Percentiles rank a stretch among this genome's conserved stretches.
Evolutionary conservation across 2,329 filamentous ascomycete genomes (phyloP).

Genomic region (Fusarium xylarioides): DNA sequence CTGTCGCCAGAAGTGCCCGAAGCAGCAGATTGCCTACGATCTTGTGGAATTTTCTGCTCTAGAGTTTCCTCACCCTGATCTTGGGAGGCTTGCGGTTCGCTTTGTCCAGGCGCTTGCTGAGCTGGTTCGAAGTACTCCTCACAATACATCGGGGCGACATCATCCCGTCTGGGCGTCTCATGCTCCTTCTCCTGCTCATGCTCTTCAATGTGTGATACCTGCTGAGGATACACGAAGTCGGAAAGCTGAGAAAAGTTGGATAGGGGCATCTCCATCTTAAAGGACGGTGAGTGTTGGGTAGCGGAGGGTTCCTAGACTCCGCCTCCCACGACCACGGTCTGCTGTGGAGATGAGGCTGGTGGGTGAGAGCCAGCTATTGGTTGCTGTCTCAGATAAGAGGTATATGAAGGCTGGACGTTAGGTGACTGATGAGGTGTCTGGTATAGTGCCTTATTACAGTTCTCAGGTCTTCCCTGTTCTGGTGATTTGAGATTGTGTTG

Average conservation of each 20-base stretch:
- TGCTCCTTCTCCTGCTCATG: background rate
- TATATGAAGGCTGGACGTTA: background rate
- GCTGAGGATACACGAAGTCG: background rate
- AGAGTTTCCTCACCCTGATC: background rate
- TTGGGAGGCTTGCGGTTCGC: background rate
- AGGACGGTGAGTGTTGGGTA: background rate
- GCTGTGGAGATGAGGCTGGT: background rate
- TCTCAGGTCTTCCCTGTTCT: background rate
- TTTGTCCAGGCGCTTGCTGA: background rate
- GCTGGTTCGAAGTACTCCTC: slow-evolving; percentile 1
- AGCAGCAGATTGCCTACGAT: too few species aligned
- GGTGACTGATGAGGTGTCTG: background rate
- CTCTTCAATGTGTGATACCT: background rate
- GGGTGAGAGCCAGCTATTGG: background rate
- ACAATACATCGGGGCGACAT: background rate
- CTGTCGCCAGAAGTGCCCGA: background rate
- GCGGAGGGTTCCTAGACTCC: slow-evolving; percentile 17
- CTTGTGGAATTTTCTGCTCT: background rate
- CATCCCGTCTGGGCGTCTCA: background rate
- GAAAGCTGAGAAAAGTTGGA: background rate
- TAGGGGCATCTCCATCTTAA: background rate
- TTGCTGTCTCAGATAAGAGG: background rate
- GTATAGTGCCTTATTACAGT: background rate
- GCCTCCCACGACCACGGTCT: background rate
- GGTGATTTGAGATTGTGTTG: background rate